Evolutionary conservation across 2,329 filamentous ascomycete species (phyloP), one percentile per base, ranked within the genome.

Genomic region (Colletotrichum kahawae): DNA sequence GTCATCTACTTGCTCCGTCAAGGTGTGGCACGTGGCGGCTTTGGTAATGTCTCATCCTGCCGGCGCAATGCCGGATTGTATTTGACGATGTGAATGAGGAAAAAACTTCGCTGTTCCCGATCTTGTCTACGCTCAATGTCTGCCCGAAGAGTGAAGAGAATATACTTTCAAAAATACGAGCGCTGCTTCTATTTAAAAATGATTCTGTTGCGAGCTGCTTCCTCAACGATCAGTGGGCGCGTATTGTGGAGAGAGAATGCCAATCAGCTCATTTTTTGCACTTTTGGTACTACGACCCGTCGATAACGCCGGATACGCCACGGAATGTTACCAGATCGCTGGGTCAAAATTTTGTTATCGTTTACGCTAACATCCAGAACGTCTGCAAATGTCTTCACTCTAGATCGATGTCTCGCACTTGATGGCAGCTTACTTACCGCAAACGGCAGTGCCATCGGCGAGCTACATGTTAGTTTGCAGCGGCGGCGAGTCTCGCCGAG

Each of bases 111-210:
- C n/a, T 51, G 43, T 4, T 7, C 43, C 43, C 43, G 43, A 21
- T 0, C 6, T 1, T 21, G 43, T 51, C n/a, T 51, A 0, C n/a
- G 43, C 43, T 21, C 10, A 51, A 21, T 51, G 6, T 1, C n/a
- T 21, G 1, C 43, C 10, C 21, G 0, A 18, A 4, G 1, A 21
- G n/a, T 2, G 43, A 51, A 51, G n/a, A 51, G n/a, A 21, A 4
- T 4, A 21, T 7, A 12, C 10, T 21, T 48, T 1, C 1, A 48
- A 48, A 2, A 13, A 1, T 7, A 5, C 2, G 43, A n/a, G n/a
- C 5, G 18, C 18, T 10, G 43, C 1, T 21, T 21, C 10, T 48
- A 7, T 18, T 18, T 10, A 43, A 8, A 43, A 43, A 10, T 3
- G 9, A 0, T 43, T 10, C 8, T 3, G 5, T 10, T 3, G 3